These are phyloP conservation scores for Tephrocybe sp. DNA, from an alignment of 768 basidiomycete species.

Conservation along the genomic window DNA sequence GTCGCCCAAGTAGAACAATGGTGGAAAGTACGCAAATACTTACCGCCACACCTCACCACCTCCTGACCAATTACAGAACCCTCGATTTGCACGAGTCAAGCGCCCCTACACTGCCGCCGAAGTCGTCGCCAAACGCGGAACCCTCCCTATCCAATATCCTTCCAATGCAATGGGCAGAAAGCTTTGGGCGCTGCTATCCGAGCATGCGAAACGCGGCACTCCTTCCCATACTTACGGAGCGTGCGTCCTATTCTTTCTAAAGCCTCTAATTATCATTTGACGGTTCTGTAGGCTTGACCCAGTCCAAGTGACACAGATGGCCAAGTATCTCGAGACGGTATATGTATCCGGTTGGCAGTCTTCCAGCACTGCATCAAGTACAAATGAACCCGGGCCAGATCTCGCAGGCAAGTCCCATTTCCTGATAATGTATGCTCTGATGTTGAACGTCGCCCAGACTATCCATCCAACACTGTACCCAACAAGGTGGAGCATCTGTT, in stretches of 20 bases:
- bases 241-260: slow-evolving; percentile 57
- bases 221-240: slow-evolving; percentile 97
- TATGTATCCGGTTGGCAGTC: slow-evolving; percentile 98
- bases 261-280: not conserved
- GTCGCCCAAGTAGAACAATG: slow-evolving; percentile 84
- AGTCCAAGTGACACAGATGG: slow-evolving; percentile 98
- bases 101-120: slow-evolving; percentile 92
- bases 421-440: not conserved
- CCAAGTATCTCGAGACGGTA: slow-evolving; percentile 95
- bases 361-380: slow-evolving; percentile 89
- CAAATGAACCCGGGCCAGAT: slow-evolving; percentile 97
- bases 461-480: slow-evolving; percentile 97
- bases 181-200: slow-evolving; percentile 68
- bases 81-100: slow-evolving; percentile 82
- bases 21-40: slow-evolving; percentile 71
- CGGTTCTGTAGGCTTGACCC: slow-evolving; percentile 76
- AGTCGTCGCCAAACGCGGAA: slow-evolving; percentile 93
- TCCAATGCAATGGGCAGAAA: slow-evolving; percentile 86
- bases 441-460: slow-evolving; percentile 51
- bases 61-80: slow-evolving; percentile 46
- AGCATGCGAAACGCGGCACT: slow-evolving; percentile 74
- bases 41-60: slow-evolving; percentile 7
- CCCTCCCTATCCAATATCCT: slow-evolving; percentile 80
- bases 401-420: slow-evolving; percentile 68
- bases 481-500: slow-evolving; percentile 99